Conservation (phyloP, 2,329 filamentous ascomycete genomes). For the Trichothecium sympodiale region DNA sequence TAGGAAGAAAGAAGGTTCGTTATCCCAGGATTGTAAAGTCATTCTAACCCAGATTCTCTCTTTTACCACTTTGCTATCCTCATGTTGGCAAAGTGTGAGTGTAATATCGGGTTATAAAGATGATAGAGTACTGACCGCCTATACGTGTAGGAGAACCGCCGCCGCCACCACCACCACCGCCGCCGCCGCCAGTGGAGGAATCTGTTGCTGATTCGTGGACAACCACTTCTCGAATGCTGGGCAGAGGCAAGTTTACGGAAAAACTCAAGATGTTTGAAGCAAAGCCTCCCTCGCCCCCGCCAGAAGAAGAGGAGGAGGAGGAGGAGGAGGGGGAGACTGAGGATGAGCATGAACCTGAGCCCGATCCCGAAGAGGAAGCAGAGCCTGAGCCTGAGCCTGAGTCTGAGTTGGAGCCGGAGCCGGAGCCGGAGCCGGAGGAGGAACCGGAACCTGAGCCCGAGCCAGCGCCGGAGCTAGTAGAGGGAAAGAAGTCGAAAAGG, state of each 20-base stretch:
- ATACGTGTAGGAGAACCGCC: no score
- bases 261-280: slow-evolving; percentile 45
- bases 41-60: no score
- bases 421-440: slow-evolving; percentile 4
- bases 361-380: slow-evolving; percentile 23
- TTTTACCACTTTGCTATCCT: no score
- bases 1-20: slow-evolving; percentile 35
- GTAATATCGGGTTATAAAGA: no score
- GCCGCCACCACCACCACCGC: no score
- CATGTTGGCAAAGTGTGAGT: no score
- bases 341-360: slow-evolving; percentile 21
- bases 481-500: slow-evolving; percentile 32
- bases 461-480: slow-evolving; percentile 6
- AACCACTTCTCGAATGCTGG: no score
- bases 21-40: slow-evolving; percentile 8
- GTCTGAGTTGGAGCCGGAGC: slow-evolving; percentile 13
- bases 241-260: slow-evolving; percentile 41
- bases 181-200: no score
- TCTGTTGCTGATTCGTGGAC: no score
- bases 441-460: slow-evolving; percentile 13
- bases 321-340: slow-evolving; percentile 4
- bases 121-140: no score
- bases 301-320: no score
- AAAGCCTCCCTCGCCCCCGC: slow-evolving; percentile 5
- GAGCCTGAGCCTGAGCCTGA: slow-evolving; percentile 18